Evolutionary conservation across 2,329 filamentous ascomycete genomes (phyloP), one percentile per base, ranked within the genome.

Genomic region (Periconia sp.): DNA sequence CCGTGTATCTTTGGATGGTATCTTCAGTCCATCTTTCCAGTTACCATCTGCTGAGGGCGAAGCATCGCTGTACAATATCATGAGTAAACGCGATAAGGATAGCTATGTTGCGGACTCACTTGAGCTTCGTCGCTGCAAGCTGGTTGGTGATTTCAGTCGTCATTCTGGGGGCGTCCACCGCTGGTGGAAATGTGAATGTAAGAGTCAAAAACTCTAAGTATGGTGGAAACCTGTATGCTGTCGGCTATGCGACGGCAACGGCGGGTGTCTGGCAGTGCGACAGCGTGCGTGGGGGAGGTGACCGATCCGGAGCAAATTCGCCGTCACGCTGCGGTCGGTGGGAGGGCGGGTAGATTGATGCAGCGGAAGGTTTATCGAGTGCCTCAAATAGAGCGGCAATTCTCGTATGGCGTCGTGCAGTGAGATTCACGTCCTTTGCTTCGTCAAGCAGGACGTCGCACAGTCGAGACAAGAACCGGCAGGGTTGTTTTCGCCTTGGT

Each of bases 21-120:
- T 72, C 56, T 87, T 89, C 46, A 92, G 73, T 47, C 73, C 82
- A 63, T 84, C 80, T 74, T 88, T 89, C 88, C 88, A 92, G 66
- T 90, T 84, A 21, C 83, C 81, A 48, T 77, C 69, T 59, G 73
- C 67, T 53, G 74, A 74, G 40, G 66, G 60, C 52, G 70, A 58
- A 63, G 55, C 51, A 26, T 83, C 78, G 66, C 75, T 78, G 59
- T 57, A 57, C 31, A n/a, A 7, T 42, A 40, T 33, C 29, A 40
- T 62, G 35, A 60, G 52, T 37, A 41, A 35, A 33, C 24, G 19
- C 16, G 16, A 28, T 10, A 4, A 15, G 28, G 17, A 7, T 17
- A 15, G 22, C 21, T 32, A 15, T 16, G 34, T 57, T 50, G 22
- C 8, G 18, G 25, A 56, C 61, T 45, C 68, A 77, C 69, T 70